phyloP scores from a whole-genome alignment of 345 rosid genomes.

The Moricandia arvensis region DNA sequence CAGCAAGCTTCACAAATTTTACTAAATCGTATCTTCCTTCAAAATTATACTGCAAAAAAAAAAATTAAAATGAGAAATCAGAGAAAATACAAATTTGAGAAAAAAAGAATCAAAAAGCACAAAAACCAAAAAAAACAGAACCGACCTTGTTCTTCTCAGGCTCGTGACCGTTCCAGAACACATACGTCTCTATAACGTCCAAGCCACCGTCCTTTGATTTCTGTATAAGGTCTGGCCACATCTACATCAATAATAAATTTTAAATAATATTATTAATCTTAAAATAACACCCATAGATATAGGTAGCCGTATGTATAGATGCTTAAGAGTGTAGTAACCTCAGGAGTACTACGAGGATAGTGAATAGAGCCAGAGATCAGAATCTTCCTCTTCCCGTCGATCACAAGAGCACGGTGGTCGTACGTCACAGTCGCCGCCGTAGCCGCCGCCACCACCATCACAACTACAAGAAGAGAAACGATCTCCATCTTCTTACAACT shows the following conservation, averaged over 20 bases:
- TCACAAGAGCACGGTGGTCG: constrained; percentile 71
- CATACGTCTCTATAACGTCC: constrained; percentile 87
- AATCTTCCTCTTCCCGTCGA: constrained; percentile 73
- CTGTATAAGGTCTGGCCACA: constrained; percentile 96
- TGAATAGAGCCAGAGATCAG: constrained; percentile 92
- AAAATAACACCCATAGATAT: not conserved
- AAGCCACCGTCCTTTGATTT: constrained; percentile 96
- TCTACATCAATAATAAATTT: constrained; percentile 42
- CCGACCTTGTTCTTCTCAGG: constrained; percentile 77
- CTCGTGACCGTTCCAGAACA: constrained; percentile 87
- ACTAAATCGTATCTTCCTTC: constrained; percentile 89
- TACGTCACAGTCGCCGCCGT: constrained; percentile 61
- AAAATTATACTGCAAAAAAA: constrained; percentile 61
- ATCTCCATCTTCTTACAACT: constrained; percentile 12
- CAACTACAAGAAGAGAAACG: not conserved
- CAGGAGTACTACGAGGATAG: constrained; percentile 93
- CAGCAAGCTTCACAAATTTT: constrained; percentile 75
- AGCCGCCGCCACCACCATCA: constrained; percentile 17
- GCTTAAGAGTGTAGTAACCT: constrained; percentile 42
- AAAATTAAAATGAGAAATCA: not conserved
- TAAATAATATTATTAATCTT: too few species aligned
- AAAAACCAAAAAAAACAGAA: not conserved
- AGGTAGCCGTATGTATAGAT: not conserved
- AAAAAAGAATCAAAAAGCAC: not conserved
- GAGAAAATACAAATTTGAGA: not conserved